These are phyloP conservation scores for Pelargonium cotyledonis DNA, from an alignment of 441 rosid species.

Conservation along the genomic window DNA sequence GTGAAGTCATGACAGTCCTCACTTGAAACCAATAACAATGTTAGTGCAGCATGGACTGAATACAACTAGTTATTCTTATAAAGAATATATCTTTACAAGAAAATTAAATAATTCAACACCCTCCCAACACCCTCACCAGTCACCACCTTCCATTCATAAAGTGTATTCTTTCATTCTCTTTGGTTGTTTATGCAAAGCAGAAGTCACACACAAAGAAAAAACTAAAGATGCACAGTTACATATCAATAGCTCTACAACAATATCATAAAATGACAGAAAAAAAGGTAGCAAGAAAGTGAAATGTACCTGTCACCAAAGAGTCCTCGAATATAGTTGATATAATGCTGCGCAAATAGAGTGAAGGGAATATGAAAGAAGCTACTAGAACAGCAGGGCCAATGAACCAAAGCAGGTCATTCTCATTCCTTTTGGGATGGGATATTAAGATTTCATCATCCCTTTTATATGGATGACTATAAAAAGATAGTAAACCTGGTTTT, in stretches of 20 bases:
- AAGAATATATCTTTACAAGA: background rate
- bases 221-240: background rate
- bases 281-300: background rate
- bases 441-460: constrained; percentile 27
- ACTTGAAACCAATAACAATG: background rate
- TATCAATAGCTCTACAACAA: constrained; percentile 1
- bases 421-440: constrained; percentile 32
- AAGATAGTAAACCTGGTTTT: constrained; percentile 74
- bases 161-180: background rate
- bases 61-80: background rate
- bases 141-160: background rate
- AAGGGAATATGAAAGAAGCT: constrained; percentile 81
- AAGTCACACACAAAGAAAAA: background rate
- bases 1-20: background rate
- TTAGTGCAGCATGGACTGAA: background rate
- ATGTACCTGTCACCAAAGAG: constrained; percentile 76
- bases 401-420: constrained; percentile 64
- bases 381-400: constrained; percentile 86
- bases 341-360: constrained; percentile 65
- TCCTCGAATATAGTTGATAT: constrained; percentile 81
- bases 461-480: constrained; percentile 54
- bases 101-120: background rate
- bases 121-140: background rate
- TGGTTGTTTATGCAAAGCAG: background rate
- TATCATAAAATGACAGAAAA: background rate